phyloP scores from a whole-genome alignment of 2,329 filamentous ascomycete genomes.

The Phyllosticta citriasiana region DNA sequence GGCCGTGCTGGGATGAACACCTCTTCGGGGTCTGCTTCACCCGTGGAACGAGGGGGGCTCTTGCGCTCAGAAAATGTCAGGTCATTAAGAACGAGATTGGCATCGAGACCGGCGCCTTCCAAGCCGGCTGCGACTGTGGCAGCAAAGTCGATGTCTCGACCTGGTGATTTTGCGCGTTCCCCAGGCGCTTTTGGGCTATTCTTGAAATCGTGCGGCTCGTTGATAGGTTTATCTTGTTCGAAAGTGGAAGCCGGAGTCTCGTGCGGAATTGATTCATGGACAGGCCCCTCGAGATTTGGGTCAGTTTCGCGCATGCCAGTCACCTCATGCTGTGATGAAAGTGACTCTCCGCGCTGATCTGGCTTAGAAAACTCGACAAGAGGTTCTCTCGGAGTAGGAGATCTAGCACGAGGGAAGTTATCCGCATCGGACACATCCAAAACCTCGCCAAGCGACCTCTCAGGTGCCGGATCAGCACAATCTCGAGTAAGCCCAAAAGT shows the following conservation, averaged over 20 bases:
- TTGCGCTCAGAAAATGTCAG: constrained; percentile 23
- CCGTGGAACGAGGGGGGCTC: constrained; percentile 21
- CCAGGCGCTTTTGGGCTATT: background rate
- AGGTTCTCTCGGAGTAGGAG: no score
- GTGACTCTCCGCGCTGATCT: no score
- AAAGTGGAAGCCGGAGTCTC: background rate
- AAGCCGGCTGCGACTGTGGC: constrained; percentile 38
- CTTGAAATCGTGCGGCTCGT: background rate
- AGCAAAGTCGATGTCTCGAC: constrained; percentile 36
- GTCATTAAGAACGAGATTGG: constrained; percentile 35
- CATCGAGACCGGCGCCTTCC: constrained; percentile 37
- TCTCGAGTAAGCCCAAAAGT: background rate
- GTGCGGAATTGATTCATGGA: background rate
- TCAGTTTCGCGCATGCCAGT: no score
- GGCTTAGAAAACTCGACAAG: no score
- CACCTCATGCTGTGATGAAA: no score
- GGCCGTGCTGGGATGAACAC: constrained; percentile 11
- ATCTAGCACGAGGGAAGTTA: no score
- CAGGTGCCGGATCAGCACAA: background rate
- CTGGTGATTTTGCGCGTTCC: constrained; percentile 16
- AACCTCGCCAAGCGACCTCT: background rate
- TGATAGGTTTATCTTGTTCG: background rate
- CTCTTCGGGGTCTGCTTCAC: constrained; percentile 15
- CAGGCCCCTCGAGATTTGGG: no score
- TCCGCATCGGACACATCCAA: no score